A percentile compares a stretch with the other conserved stretches of the same genome.
Conservation (phyloP, 257 asterid genomes). For the Ilex asprella region DNA sequence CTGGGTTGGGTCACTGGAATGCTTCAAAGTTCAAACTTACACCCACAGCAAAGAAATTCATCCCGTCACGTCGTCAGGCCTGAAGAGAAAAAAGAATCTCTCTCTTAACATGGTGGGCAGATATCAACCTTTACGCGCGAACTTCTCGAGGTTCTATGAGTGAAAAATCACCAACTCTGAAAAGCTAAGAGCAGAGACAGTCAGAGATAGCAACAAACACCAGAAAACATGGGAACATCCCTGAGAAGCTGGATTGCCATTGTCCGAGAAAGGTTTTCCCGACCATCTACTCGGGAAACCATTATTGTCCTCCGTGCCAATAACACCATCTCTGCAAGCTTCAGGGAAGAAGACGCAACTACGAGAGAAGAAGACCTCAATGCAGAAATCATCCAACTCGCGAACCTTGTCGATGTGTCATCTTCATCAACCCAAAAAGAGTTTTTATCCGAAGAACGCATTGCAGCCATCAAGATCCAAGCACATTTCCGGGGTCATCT, state of each 20-base stretch:
- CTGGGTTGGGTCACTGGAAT: neutral
- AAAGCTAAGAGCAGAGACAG: neutral
- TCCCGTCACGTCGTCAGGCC: constrained; percentile 35
- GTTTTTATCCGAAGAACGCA: constrained; percentile 39
- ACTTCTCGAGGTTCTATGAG: neutral
- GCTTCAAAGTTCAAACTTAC: constrained; percentile 21
- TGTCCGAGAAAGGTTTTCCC: constrained; percentile 34
- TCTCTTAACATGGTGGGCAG: constrained; percentile 23
- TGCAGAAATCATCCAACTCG: neutral
- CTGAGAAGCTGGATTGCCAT: constrained; percentile 31
- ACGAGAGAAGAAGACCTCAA: constrained; percentile 1
- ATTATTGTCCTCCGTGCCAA: constrained; percentile 35
- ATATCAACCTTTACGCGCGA: constrained; percentile 2
- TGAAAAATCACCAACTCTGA: neutral
- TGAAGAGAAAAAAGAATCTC: neutral
- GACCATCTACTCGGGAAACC: constrained; percentile 24
- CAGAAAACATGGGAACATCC: constrained; percentile 10
- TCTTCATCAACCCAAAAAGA: constrained; percentile 5
- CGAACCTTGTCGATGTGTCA: constrained; percentile 1
- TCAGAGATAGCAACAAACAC: neutral
- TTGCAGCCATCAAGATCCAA: constrained; percentile 70
- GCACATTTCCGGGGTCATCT: constrained; percentile 69
- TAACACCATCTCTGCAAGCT: constrained; percentile 17
- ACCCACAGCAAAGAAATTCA: constrained; percentile 15
- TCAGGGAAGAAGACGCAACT: constrained; percentile 17